Percentiles rank a stretch among this genome's conserved stretches.
These are phyloP conservation scores for Posidonia australis DNA, from an alignment of 106 monocot genomes.

Conservation along the genomic window DNA sequence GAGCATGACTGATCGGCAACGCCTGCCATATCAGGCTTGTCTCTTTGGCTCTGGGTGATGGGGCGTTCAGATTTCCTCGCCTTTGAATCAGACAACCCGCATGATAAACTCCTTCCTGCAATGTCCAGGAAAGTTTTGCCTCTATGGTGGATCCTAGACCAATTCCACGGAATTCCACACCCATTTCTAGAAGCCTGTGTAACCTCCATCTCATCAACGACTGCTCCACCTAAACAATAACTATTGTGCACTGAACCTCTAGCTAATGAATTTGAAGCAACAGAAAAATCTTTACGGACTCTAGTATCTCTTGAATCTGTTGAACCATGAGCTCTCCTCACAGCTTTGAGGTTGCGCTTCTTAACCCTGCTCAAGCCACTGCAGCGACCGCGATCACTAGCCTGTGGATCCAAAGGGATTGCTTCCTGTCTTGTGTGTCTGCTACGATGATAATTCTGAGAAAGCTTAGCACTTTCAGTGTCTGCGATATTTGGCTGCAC, in stretches of 20 bases:
- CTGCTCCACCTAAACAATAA: conserved; percentile 10
- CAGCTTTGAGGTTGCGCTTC: conserved; percentile 31
- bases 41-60: conserved; percentile 21
- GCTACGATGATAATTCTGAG: conserved; percentile 4
- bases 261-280: conserved; percentile 24
- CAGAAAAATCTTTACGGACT: conserved; percentile 24
- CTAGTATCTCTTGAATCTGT: conserved; percentile 14
- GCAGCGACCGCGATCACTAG: conserved; percentile 8
- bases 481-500: neutral
- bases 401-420: conserved; percentile 11
- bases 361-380: conserved; percentile 30
- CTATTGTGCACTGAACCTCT: conserved; percentile 14
- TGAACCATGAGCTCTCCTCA: conserved; percentile 21
- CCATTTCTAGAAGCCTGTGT: conserved; percentile 43
- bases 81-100: conserved; percentile 66
- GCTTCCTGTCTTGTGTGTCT: conserved; percentile 7
- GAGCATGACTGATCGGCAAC: conserved; percentile 32
- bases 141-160: conserved; percentile 90
- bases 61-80: conserved; percentile 31
- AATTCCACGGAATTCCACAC: conserved; percentile 92
- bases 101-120: conserved; percentile 77
- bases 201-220: conserved; percentile 35
- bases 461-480: conserved; percentile 5
- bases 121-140: conserved; percentile 68
- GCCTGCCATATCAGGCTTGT: conserved; percentile 20